Evolutionary conservation across 345 rosid genomes (phyloP).

Genomic region (Hibiscus tridactylites): DNA sequence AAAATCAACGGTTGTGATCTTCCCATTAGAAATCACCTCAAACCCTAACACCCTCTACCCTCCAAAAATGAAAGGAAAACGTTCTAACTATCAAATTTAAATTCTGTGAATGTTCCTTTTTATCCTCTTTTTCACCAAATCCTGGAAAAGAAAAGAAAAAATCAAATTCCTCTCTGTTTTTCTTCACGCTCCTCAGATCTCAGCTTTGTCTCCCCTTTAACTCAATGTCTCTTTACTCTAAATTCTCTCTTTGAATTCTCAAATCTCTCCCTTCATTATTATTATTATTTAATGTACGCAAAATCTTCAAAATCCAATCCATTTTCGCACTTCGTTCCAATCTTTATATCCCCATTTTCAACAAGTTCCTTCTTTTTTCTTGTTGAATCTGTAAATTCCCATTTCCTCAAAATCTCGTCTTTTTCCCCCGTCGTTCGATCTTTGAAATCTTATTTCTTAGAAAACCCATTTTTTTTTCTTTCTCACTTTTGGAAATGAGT

Average conservation of each 20-base stretch:
- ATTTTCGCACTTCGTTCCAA: too few species aligned
- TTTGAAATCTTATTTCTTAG: neutral
- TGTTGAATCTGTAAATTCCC: neutral
- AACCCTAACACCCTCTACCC: neutral
- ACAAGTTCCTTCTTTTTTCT: neutral
- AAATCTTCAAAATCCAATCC: neutral
- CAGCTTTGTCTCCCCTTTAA: neutral
- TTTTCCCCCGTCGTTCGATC: neutral
- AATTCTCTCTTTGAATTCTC: neutral
- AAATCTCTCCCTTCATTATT: neutral
- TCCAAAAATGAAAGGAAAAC: neutral
- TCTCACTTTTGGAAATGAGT: neutral
- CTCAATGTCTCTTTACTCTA: neutral
- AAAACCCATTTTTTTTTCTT: neutral
- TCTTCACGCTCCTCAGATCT: neutral
- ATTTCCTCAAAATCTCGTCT: neutral
- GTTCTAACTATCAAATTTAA: neutral
- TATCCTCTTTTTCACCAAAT: neutral
- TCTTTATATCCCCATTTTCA: too few species aligned
- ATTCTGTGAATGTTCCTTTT: neutral
- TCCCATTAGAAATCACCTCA: neutral
- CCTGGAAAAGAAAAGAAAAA: neutral
- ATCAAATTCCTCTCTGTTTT: neutral
- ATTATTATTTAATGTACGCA: conserved; percentile 2
- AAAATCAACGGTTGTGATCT: neutral